Evolutionary conservation across 129 eudicot species (phyloP), one percentile per base, ranked within the genome.

Genomic region (Flaveria bidentis): DNA sequence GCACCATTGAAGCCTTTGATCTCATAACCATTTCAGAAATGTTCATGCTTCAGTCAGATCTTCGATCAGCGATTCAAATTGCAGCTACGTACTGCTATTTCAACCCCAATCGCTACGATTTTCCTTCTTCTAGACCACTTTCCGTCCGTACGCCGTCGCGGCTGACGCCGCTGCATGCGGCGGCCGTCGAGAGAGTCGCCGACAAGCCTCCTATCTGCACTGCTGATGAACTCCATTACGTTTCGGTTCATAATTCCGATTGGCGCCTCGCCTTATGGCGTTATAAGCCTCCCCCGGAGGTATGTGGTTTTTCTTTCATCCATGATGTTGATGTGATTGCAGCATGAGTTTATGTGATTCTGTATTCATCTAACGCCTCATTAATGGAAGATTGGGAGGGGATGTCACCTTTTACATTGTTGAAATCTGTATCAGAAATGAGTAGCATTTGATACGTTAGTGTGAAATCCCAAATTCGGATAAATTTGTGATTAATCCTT

Each of bases 241-340:
- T 88, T 14, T 78, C 88, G 0, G 77, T 91, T 3, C 86, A 80
- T 41, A 85, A 86, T 47, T 78, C 94, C 74, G 85, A 86, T 61
- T 91, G 97, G 94, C 75, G 87, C n/a, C 91, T 88, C 45, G 94
- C 94, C 58, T 87, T 91, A 20, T 91, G 97, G 93, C 97, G 93
- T 18, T 90, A 90, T 82, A 80, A 77, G 78, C 93, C 96, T 78
- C 78, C 93, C 23, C 78, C 87, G 4, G 62, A 84, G 88, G 96
- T 87, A 53, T 25, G 8, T 36, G 8, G 26, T 18, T 8, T 36
- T 10, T 20, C 1, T 55, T 30, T 46, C 45, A 25, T 10, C 22
- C 23, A 18, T 8, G 15, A 42, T 18, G 44, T 23, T 78, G 22
- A 13, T 7, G 14, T 46, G 8, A 55, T 73, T 47, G 51, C 14